Evolutionary conservation across 192 early-diverging fungal genomes (phyloP).

Genomic region (Entomortierella lignicola): DNA sequence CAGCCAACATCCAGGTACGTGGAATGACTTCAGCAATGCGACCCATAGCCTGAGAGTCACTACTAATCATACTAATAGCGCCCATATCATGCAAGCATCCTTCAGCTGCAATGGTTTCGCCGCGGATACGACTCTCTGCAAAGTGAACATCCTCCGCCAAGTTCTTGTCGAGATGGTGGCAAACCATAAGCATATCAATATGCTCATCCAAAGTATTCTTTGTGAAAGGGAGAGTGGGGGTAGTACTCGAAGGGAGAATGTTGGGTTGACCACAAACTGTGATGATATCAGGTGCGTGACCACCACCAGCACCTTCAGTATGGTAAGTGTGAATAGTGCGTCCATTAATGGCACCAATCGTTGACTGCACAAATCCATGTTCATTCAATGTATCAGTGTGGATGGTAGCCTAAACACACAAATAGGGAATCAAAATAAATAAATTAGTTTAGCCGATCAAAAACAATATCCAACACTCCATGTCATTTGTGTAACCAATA

Average conservation of each 20-base stretch:
- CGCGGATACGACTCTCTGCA: slow-evolving; percentile 95
- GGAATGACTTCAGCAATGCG: slow-evolving; percentile 93
- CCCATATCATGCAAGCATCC: slow-evolving; percentile 96
- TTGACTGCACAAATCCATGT: slow-evolving; percentile 93
- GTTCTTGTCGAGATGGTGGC: slow-evolving; percentile 93
- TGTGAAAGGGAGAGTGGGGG: slow-evolving; percentile 96
- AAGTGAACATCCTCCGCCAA: slow-evolving; percentile 98
- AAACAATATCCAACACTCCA: background rate
- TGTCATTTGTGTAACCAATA: background rate
- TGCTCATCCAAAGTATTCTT: slow-evolving; percentile 97
- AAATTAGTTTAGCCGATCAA: too few relatives aligned
- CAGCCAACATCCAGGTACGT: slow-evolving; percentile 95
- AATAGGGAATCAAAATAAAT: too few relatives aligned
- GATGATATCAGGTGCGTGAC: slow-evolving; percentile 90
- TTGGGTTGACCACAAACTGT: slow-evolving; percentile 81
- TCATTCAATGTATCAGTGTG: slow-evolving; percentile 99
- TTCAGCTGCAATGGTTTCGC: slow-evolving; percentile 97
- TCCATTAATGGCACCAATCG: slow-evolving; percentile 88
- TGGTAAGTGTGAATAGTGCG: slow-evolving; percentile 98
- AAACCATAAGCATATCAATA: slow-evolving; percentile 99
- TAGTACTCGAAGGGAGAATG: slow-evolving; percentile 95
- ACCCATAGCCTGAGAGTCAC: slow-evolving; percentile 97
- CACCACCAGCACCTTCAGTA: slow-evolving; percentile 96
- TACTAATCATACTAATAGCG: slow-evolving; percentile 94
- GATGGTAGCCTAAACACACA: slow-evolving; percentile 74